Base-by-base conservation (phyloP, 495 filamentous ascomycete genomes). In the Haplographium delicatum region DNA sequence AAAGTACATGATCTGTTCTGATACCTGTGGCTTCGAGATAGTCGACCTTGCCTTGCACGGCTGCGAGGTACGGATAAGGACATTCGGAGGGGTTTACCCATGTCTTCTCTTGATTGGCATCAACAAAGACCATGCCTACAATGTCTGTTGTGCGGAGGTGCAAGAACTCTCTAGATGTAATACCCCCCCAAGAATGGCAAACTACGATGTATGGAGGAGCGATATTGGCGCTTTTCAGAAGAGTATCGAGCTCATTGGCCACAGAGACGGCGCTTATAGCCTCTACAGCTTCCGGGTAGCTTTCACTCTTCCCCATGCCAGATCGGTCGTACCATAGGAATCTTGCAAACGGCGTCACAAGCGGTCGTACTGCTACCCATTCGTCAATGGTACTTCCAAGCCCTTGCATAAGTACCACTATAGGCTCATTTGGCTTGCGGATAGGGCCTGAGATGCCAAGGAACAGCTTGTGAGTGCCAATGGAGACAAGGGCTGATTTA, bases 391-490 rank as follows among this genome's bases (percentile, higher is more conserved):
- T 31, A 23, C 33, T 41, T 20, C 39, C 40, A n/a, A 56, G 31
- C 5, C 53, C 53, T 46, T 28, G 27, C 22, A 56, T 56, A 23
- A 51, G 16, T 2, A 51, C 16, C 1, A 51, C 40, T 11, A 31
- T 38, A n/a, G 47, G 31, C 16, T 44, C 31, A 9, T 47, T 47
- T 27, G 47, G 22, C 27, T 38, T 42, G 10, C 51, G 51, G 8
- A 38, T 22, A 2, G 40, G 53, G 22, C 47, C 53, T 15, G 47
- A 39, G 15, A 27, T 28, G 10, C n/a, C 24, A 10, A 56, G 39
- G 19, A 23, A 52, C 20, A 56, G 53, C 9, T 24, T 33, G 47
- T 56, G 53, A n/a, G 53, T 50, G 39, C 53, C 47, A 28, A 56
- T 56, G 9, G 48, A 45, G 15, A 56, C 41, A 3, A 49, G n/a